Percentiles rank a stretch among this genome's conserved stretches.
phyloP scores from a whole-genome alignment of 768 basidiomycete genomes.

The Clavaria fumosa region DNA sequence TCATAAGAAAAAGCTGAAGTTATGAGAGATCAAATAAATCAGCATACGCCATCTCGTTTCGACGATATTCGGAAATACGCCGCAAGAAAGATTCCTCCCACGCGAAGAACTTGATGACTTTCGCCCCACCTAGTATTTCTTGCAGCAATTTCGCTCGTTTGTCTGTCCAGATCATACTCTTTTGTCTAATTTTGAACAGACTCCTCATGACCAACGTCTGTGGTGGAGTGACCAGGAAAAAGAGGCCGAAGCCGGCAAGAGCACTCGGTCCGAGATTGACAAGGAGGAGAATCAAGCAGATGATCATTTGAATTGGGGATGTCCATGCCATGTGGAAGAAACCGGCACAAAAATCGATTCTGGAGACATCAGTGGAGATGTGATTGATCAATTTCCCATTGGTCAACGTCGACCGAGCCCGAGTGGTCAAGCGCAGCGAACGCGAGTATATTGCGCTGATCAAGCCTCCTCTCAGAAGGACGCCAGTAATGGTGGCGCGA shows the following conservation, averaged over 20 bases:
- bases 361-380: constrained; percentile 82
- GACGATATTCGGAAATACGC: constrained; percentile 54
- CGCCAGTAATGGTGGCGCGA: constrained; percentile 55
- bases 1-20: constrained; percentile 1
- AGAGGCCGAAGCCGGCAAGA: constrained; percentile 38
- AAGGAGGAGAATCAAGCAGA: constrained; percentile 63
- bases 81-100: constrained; percentile 77
- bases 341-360: constrained; percentile 76
- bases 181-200: constrained; percentile 51
- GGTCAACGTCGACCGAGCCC: constrained; percentile 62
- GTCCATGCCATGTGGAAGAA: constrained; percentile 76
- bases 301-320: constrained; percentile 58
- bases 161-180: constrained; percentile 82
- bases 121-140: constrained; percentile 80
- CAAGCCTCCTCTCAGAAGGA: constrained; percentile 68
- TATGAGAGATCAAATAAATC: background rate
- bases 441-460: constrained; percentile 79
- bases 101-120: constrained; percentile 84
- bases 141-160: constrained; percentile 80
- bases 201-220: constrained; percentile 63
- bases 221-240: constrained; percentile 55
- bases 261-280: constrained; percentile 55
- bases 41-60: constrained; percentile 50
- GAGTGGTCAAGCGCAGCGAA: constrained; percentile 59
- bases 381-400: constrained; percentile 89